Conservation (phyloP, 768 basidiomycete species). For the Trametes villosa region DNA sequence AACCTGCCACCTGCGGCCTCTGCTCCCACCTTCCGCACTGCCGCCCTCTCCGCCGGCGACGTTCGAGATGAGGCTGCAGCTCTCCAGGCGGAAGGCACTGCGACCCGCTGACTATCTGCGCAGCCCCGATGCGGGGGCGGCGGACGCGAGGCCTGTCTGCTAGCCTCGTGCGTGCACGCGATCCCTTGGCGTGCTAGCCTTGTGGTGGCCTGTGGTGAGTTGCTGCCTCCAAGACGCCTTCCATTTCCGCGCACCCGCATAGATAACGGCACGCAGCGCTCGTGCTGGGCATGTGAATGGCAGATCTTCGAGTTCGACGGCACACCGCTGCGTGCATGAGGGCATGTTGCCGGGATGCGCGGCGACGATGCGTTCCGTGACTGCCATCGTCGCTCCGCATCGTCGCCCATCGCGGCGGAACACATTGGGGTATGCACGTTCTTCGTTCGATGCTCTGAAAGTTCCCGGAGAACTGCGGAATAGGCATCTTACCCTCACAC, state of each 20-base stretch:
- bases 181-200: slow-evolving; percentile 4
- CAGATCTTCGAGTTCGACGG: background rate
- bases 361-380: background rate
- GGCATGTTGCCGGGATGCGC: background rate
- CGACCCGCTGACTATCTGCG: slow-evolving; percentile 8
- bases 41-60: background rate
- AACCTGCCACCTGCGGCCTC: slow-evolving; percentile 1
- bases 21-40: background rate
- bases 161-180: slow-evolving; percentile 14
- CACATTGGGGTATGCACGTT: background rate
- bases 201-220: slow-evolving; percentile 4
- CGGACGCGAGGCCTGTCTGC: background rate
- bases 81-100: background rate
- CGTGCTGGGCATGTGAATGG: background rate
- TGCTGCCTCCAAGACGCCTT: background rate
- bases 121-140: background rate
- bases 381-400: background rate
- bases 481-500: background rate
- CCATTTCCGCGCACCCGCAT: background rate
- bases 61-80: background rate
- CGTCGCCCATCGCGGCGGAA: background rate
- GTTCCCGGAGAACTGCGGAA: background rate
- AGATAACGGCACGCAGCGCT: background rate
- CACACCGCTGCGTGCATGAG: background rate
- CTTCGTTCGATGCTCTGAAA: background rate